Percentiles rank a stretch among this genome's conserved stretches.
Evolutionary conservation across 2,329 filamentous ascomycete genomes (phyloP).

Genomic region (Ascochyta viciae-villosae): DNA sequence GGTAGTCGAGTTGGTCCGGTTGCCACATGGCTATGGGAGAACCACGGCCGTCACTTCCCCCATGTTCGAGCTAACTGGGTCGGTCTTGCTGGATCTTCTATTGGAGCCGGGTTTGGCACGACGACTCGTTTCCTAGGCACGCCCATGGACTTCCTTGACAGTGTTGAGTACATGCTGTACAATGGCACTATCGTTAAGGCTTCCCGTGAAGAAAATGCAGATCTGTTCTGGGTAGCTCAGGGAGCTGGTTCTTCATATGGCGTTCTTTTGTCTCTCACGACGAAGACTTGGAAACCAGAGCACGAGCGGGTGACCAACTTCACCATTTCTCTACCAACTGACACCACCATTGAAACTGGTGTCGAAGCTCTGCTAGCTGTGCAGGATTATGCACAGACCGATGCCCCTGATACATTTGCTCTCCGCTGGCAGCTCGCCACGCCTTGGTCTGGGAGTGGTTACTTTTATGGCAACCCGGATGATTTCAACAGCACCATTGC

Average conservation of each 20-base stretch:
- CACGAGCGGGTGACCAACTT: slow-evolving; percentile 22
- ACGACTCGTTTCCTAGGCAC: slow-evolving; percentile 26
- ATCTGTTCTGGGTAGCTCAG: slow-evolving; percentile 34
- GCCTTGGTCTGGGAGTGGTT: slow-evolving; percentile 21
- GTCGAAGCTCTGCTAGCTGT: slow-evolving; percentile 20
- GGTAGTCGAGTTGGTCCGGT: slow-evolving; percentile 25
- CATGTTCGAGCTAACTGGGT: slow-evolving; percentile 25
- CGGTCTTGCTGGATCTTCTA: slow-evolving; percentile 22
- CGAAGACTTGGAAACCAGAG: slow-evolving; percentile 23
- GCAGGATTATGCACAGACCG: slow-evolving; percentile 23
- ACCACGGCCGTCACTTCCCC: slow-evolving; percentile 26
- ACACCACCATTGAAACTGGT: slow-evolving; percentile 20
- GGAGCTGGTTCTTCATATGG: slow-evolving; percentile 28
- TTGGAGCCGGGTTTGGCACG: slow-evolving; percentile 25
- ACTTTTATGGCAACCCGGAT: slow-evolving; percentile 25
- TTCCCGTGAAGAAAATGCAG: slow-evolving; percentile 23
- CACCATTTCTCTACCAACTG: slow-evolving; percentile 20
- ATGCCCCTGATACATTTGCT: slow-evolving; percentile 26
- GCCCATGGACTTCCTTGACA: slow-evolving; percentile 24
- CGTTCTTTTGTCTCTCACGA: slow-evolving; percentile 22
- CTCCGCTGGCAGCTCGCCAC: slow-evolving; percentile 25
- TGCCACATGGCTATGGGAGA: slow-evolving; percentile 26
- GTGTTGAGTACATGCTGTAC: slow-evolving; percentile 21
- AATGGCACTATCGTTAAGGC: slow-evolving; percentile 29
- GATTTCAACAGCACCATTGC: slow-evolving; percentile 24